Base-by-base conservation (phyloP, 2,329 filamentous ascomycete genomes). In the Colletotrichum musae region DNA sequence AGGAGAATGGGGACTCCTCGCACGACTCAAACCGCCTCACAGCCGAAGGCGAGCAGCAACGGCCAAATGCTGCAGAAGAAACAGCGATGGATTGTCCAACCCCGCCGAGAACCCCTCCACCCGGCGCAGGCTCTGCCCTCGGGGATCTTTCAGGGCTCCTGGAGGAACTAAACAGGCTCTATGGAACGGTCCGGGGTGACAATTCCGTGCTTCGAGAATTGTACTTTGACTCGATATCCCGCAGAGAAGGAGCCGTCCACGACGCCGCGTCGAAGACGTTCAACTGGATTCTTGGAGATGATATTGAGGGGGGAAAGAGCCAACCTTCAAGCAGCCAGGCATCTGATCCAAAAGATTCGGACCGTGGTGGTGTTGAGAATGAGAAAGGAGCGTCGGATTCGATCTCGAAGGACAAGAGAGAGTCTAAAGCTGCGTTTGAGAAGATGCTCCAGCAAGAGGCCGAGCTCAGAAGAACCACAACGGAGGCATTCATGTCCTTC, bases 401-500 rank as follows among this genome's bases (percentile, higher is more conserved):
- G 28, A 9, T 9, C 9, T 7, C 28, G 28, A 9, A 32, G 10
- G 28, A 32, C 10, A 32, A 10, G 28, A 32, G 28, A 32, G 7
- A 7, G 10, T 32, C 28, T 32, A 32, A 32, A 32, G 7, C 9
- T 9, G 3, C 4, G 7, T 6, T 47, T 6, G 43, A 47, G 9
- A 24, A 3, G 47, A 50, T 24, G 47, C 7, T 52, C 6, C 21
- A 52, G 5, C 21, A 28, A 6, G 47, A 50, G 21, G 6, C n/a
- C 10, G 10, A 26, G 9, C 47, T 18, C n/a, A 18, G 47, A 12
- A 10, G 18, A 12, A 2, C 47, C 18, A 24, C 50, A 5, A 32
- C 50, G 15, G 50, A 52, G 13, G 12, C 50, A 3, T 57, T 57
- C 39, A 57, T 57, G 53, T 57, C 53, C 13, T 57, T 41, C 6